Evolutionary conservation across 495 filamentous ascomycete genomes (phyloP).

Genomic region (Penicillium malachiteum): DNA sequence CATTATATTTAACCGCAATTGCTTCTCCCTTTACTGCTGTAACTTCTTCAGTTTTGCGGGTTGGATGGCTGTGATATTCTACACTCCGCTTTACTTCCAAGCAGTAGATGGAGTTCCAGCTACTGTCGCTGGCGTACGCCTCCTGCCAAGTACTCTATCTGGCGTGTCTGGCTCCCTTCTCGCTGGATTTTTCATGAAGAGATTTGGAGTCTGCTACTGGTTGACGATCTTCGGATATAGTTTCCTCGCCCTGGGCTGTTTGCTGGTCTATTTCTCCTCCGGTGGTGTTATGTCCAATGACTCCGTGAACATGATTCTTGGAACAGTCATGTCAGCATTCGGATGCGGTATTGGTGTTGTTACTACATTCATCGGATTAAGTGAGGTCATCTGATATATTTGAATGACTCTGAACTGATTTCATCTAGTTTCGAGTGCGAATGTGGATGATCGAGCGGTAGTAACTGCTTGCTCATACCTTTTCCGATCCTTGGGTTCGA

Average conservation of each 20-base stretch:
- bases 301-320: constrained; percentile 52
- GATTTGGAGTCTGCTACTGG: constrained; percentile 75
- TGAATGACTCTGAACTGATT: constrained; percentile 3
- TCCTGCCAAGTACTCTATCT: constrained; percentile 64
- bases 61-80: constrained; percentile 67
- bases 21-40: constrained; percentile 67
- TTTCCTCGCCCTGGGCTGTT: constrained; percentile 49
- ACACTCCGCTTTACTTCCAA: constrained; percentile 78
- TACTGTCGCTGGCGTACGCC: constrained; percentile 60
- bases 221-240: constrained; percentile 62
- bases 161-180: constrained; percentile 67
- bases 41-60: constrained; percentile 76
- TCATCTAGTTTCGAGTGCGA: constrained; percentile 65
- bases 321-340: constrained; percentile 55
- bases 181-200: constrained; percentile 70
- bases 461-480: constrained; percentile 84
- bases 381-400: constrained; percentile 32
- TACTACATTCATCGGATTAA: constrained; percentile 62
- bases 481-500: constrained; percentile 79
- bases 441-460: constrained; percentile 68
- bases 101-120: constrained; percentile 67
- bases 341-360: constrained; percentile 70
- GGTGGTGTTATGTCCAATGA: constrained; percentile 44
- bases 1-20: constrained; percentile 69
- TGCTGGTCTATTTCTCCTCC: constrained; percentile 59